phyloP scores from a whole-genome alignment of 305 asterid species.

The Fraxinus albicans region DNA sequence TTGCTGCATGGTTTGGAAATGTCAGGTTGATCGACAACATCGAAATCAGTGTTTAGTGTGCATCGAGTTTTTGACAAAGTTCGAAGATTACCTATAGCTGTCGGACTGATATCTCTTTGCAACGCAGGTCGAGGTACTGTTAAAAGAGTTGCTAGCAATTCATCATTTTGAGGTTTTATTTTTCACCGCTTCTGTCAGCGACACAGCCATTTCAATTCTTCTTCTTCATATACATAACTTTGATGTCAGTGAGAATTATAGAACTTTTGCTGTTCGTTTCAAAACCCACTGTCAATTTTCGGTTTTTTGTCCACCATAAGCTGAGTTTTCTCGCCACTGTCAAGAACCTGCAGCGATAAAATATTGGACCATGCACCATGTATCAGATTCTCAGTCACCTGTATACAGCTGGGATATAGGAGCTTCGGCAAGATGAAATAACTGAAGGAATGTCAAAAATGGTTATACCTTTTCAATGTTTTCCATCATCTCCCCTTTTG shows the following conservation, averaged over 20 bases:
- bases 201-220: neutral
- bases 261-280: neutral
- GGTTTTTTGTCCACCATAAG: constrained; percentile 29
- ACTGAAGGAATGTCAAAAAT: neutral
- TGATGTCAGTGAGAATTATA: neutral
- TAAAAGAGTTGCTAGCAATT: neutral
- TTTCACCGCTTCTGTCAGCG: neutral
- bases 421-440: neutral
- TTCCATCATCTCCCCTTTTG: constrained; percentile 76
- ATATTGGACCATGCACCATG: neutral
- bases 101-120: neutral
- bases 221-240: neutral
- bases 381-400: constrained; percentile 14
- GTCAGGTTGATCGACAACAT: constrained; percentile 87
- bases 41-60: constrained; percentile 46
- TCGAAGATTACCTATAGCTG: no score
- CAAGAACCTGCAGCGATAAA: constrained; percentile 53
- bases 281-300: neutral
- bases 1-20: constrained; percentile 88
- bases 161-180: neutral
- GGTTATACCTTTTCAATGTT: constrained; percentile 58
- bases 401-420: neutral
- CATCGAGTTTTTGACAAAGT: neutral
- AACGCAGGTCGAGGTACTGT: neutral
- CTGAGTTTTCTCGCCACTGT: constrained; percentile 68